Base-by-base conservation (phyloP, 495 filamentous ascomycete genomes). In the Talaromyces ruber region DNA sequence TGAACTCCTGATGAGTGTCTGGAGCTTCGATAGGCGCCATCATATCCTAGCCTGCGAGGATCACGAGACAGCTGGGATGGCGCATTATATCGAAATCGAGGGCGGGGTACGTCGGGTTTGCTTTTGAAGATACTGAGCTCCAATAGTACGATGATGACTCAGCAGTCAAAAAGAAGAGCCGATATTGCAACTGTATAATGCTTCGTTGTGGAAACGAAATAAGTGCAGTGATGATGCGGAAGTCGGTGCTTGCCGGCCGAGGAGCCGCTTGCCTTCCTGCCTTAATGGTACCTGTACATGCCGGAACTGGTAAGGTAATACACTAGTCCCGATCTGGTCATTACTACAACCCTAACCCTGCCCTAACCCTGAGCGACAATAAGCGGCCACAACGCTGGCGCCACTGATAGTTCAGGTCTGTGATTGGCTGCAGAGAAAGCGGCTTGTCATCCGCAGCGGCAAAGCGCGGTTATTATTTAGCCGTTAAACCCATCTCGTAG, bases 21-120 rank as follows among this genome's bases (percentile, higher is more conserved):
- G 43, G 18, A 12, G 30, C 59, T 51, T 25, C 43, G 32, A 47
- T 47, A 28, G 59, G 43, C n/a, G 45, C 59, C 59, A 60, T 60
- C 21, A 14, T 60, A 60, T 52, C 24, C 25, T 60, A 30, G 16
- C 39, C 28, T 18, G 39, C n/a, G 32, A 47, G 24, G 12, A 30
- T 8, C n/a, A 29, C 25, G 21, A 25, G 43, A 18, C 18, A 21
- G n/a, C n/a, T 50, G 2, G 43, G 43, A 60, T 60, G 59, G 59
- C 45, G 59, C 43, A 60, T 60, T 47, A 21, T 60, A 26, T 43
- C 57, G 57, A 26, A 28, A 14, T 11, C 50, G 50, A 28, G 50
- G n/a, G 11, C 16, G 4, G 22, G 43, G 6, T 2, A 47, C 18
- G 43, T 21, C 43, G 18, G 6, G 6, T 21, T 47, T n/a, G n/a